Conservation (phyloP, 805 yeast genomes). For the Saccharomyces jurei region DNA sequence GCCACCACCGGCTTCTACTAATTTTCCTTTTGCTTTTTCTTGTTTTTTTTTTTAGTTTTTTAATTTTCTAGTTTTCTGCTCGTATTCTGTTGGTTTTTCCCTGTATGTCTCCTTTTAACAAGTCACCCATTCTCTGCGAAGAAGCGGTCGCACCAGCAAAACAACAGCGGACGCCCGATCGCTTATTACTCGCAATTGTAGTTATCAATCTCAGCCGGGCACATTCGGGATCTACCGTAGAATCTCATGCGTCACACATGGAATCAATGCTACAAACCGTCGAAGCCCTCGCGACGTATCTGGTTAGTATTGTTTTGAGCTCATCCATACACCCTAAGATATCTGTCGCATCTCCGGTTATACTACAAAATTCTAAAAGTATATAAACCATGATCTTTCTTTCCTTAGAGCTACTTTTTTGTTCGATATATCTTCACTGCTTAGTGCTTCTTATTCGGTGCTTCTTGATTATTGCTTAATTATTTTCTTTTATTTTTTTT, state of each 20-base stretch:
- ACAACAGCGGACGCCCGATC: background rate
- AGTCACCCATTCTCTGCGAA: background rate
- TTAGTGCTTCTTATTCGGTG: background rate
- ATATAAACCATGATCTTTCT: background rate
- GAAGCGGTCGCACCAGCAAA: background rate
- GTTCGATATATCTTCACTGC: background rate
- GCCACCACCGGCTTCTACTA: background rate
- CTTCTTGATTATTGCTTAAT: no score
- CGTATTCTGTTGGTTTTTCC: background rate
- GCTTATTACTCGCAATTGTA: background rate
- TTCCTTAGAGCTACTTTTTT: background rate
- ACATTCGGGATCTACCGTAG: background rate
- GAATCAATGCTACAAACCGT: background rate
- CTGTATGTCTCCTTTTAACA: background rate
- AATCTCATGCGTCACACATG: background rate
- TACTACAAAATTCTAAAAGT: background rate
- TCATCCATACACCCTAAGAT: background rate
- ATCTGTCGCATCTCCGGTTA: background rate
- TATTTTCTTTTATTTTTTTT: no score
- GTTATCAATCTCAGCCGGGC: background rate
- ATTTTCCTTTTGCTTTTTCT: background rate
- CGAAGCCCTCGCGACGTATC: background rate
- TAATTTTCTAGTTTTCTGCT: background rate
- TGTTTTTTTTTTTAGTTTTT: background rate
- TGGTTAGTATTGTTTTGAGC: background rate